Conservation (phyloP, 345 rosid genomes). For the Hibiscus syriacus region DNA sequence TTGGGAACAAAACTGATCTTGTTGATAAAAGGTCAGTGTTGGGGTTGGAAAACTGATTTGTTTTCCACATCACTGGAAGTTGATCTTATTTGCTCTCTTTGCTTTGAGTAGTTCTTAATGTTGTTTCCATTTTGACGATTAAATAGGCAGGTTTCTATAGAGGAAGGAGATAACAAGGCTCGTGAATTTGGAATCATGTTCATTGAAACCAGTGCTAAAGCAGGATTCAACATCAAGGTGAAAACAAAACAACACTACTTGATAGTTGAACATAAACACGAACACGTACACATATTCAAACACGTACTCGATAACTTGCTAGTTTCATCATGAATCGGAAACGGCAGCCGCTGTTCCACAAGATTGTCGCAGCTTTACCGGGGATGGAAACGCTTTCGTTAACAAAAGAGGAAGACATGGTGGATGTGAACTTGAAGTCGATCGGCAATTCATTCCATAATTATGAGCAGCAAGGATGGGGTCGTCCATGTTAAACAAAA, state of each 20-base stretch:
- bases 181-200: conserved; percentile 82
- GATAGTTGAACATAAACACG: not conserved
- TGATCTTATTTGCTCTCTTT: not conserved
- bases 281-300: not conserved
- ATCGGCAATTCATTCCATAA: conserved; percentile 58
- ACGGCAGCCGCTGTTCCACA: conserved; percentile 79
- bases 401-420: conserved; percentile 51
- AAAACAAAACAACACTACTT: not conserved
- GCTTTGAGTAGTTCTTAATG: not conserved
- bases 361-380: conserved; percentile 88
- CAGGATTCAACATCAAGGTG: conserved; percentile 92
- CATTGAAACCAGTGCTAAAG: conserved; percentile 93
- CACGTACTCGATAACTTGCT: not conserved
- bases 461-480: conserved; percentile 67
- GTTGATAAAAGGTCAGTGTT: conserved; percentile 56
- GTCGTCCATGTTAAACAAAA: conserved; percentile 59
- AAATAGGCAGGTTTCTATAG: conserved; percentile 89
- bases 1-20: conserved; percentile 90
- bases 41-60: not conserved
- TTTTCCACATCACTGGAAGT: not conserved
- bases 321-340: conserved; percentile 2
- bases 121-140: conserved; percentile 6
- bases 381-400: conserved; percentile 53
- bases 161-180: conserved; percentile 88
- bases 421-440: conserved; percentile 81